Percentiles rank a stretch among this genome's conserved stretches.
These are phyloP conservation scores for Jackrogersella multiformis DNA, from an alignment of 495 filamentous ascomycete species.

Conservation along the genomic window DNA sequence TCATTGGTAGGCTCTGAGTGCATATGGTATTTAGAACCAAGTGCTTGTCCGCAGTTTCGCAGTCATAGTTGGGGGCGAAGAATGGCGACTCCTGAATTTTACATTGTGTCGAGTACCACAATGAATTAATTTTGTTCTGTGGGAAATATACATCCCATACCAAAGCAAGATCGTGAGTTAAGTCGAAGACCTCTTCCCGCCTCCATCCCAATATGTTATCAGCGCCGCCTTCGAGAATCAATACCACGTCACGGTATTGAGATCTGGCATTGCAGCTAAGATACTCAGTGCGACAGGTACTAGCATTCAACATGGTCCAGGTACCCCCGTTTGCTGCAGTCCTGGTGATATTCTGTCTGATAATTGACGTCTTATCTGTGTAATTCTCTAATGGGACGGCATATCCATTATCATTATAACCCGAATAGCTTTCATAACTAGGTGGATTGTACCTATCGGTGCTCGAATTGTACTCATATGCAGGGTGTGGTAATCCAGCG, in stretches of 20 bases:
- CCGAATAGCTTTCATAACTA: too few species aligned
- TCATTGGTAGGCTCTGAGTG: not conserved
- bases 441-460: too few species aligned
- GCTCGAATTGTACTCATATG: not conserved
- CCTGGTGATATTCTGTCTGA: conserved; percentile 6
- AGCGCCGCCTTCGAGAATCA: conserved; percentile 21
- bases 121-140: conserved; percentile 1
- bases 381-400: conserved; percentile 3
- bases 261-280: conserved; percentile 16
- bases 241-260: conserved; percentile 19
- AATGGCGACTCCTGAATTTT: too few species aligned
- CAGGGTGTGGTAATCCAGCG: not conserved
- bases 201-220: conserved; percentile 17
- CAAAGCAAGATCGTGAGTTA: not conserved
- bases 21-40: not conserved
- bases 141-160: conserved; percentile 18
- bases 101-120: conserved; percentile 39
- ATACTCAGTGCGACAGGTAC: conserved; percentile 19
- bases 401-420: not conserved
- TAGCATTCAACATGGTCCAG: conserved; percentile 3
- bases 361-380: not conserved
- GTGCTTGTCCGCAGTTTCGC: not conserved
- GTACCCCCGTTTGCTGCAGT: not conserved
- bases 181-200: conserved; percentile 9
- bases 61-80: not conserved